Evolutionary conservation across 345 rosid genomes (phyloP).

Genomic region (Lagerstroemia speciosa): DNA sequence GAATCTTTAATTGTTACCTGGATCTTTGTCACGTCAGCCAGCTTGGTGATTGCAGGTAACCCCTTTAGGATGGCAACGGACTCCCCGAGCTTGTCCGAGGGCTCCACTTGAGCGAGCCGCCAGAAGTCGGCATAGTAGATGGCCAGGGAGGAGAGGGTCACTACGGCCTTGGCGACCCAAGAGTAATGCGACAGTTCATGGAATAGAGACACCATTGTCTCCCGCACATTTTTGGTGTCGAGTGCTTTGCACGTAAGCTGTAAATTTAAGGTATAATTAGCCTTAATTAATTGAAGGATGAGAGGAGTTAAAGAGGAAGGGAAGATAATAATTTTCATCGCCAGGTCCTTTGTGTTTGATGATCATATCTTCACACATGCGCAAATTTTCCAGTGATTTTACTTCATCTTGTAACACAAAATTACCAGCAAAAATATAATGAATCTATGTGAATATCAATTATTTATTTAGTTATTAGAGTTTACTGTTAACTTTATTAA

Average conservation of each 20-base stretch:
- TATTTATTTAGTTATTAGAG: too few relatives aligned
- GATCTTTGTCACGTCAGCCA: slow-evolving; percentile 7
- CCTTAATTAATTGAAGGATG: not conserved
- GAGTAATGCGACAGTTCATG: slow-evolving; percentile 13
- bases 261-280: not conserved
- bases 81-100: slow-evolving; percentile 9
- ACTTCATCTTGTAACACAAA: too few relatives aligned
- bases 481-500: too few relatives aligned
- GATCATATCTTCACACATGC: too few relatives aligned
- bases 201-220: slow-evolving; percentile 3
- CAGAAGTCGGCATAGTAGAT: slow-evolving; percentile 15
- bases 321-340: too few relatives aligned
- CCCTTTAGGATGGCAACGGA: slow-evolving; percentile 12
- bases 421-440: too few relatives aligned
- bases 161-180: slow-evolving; percentile 10
- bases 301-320: not conserved
- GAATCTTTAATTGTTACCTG: slow-evolving; percentile 7
- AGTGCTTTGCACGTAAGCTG: slow-evolving; percentile 16
- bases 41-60: slow-evolving; percentile 15
- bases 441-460: too few relatives aligned
- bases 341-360: too few relatives aligned
- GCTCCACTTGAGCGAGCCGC: slow-evolving; percentile 14
- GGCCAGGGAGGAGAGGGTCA: slow-evolving; percentile 13
- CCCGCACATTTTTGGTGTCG: slow-evolving; percentile 9
- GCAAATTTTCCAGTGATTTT: too few relatives aligned